Evolutionary conservation across 2,329 filamentous ascomycete species (phyloP).

Genomic region (Colletotrichum spinosum): DNA sequence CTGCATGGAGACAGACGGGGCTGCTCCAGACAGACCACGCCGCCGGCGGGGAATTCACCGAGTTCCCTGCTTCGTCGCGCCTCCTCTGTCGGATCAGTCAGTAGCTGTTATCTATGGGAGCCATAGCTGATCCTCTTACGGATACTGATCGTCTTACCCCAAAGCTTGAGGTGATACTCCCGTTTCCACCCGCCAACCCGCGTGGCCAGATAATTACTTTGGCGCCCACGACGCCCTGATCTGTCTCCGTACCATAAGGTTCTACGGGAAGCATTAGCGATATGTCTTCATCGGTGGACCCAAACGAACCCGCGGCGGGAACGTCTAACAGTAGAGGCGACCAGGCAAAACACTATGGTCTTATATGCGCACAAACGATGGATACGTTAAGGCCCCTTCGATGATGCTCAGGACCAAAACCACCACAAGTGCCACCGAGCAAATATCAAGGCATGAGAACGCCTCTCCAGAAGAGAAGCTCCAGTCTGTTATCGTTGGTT

Average conservation of each 20-base stretch:
- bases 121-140: background rate
- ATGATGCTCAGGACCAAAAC: background rate
- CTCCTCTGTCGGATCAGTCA: slow-evolving; percentile 15
- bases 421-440: background rate
- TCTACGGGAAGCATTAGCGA: background rate
- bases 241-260: no score
- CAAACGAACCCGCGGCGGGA: no score
- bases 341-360: no score
- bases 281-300: slow-evolving; percentile 13
- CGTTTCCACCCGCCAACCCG: background rate
- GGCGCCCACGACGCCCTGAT: background rate
- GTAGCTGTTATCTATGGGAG: slow-evolving; percentile 20
- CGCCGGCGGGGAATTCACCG: no score
- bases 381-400: no score
- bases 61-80: background rate
- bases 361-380: no score
- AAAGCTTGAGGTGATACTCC: slow-evolving; percentile 33
- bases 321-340: no score
- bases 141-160: slow-evolving; percentile 23
- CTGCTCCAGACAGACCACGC: background rate
- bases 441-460: background rate
- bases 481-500: slow-evolving; percentile 32
- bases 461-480: background rate
- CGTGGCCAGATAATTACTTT: background rate
- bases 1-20: background rate